Evolutionary conservation across 495 filamentous ascomycete genomes (phyloP).

Genomic region (Penicillium paxilli): DNA sequence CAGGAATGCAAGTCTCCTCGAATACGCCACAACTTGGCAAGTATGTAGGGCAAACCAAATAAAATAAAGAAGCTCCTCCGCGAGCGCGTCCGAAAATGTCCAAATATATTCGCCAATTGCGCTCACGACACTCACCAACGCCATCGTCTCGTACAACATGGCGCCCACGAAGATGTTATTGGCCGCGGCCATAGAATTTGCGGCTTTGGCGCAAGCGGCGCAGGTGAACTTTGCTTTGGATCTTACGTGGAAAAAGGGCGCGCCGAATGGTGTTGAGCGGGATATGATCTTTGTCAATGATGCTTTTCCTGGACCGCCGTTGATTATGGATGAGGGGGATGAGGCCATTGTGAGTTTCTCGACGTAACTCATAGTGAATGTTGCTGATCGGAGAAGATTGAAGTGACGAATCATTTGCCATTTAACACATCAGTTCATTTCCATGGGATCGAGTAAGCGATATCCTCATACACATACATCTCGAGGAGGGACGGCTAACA

Average conservation of each 20-base stretch:
- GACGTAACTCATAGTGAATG: not conserved
- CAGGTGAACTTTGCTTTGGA: slow-evolving; percentile 17
- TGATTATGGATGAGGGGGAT: slow-evolving; percentile 58
- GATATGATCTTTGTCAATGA: slow-evolving; percentile 57
- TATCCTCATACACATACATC: slow-evolving; percentile 1
- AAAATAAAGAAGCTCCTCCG: not conserved
- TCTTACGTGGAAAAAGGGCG: slow-evolving; percentile 38
- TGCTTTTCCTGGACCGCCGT: slow-evolving; percentile 53
- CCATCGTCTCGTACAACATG: not conserved
- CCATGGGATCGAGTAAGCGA: slow-evolving; percentile 38
- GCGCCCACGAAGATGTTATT: not conserved
- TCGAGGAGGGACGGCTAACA: slow-evolving; percentile 9
- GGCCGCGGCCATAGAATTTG: not conserved
- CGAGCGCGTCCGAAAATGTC: not conserved
- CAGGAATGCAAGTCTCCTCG: not conserved
- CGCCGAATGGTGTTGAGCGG: slow-evolving; percentile 38
- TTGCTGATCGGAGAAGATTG: slow-evolving; percentile 17
- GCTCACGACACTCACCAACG: not conserved
- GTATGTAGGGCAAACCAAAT: not conserved
- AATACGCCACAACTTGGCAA: not conserved
- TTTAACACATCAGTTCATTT: slow-evolving; percentile 50
- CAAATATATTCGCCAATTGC: not conserved
- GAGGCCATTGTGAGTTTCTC: slow-evolving; percentile 46
- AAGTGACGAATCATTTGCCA: slow-evolving; percentile 49
- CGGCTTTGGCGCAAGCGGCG: slow-evolving; percentile 4